Percentiles rank a stretch among this genome's conserved stretches.
Evolutionary conservation across 495 filamentous ascomycete species (phyloP).

Genomic region (Penicillium psychrofluorescens): DNA sequence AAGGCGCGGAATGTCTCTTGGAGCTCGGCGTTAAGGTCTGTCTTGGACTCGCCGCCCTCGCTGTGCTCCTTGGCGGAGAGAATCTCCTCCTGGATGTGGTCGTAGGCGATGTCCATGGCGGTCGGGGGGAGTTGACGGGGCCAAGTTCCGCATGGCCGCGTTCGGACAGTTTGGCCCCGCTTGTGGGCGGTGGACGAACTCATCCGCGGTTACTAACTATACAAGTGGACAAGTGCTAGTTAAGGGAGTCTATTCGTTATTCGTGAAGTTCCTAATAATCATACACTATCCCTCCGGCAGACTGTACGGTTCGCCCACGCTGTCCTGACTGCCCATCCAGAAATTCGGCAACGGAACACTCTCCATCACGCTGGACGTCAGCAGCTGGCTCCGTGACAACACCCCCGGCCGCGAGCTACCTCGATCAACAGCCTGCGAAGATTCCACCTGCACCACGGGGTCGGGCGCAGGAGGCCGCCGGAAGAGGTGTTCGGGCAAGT

Average conservation of each 20-base stretch:
- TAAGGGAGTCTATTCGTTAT: constrained; percentile 1
- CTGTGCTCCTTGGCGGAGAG: constrained; percentile 53
- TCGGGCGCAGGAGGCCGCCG: constrained; percentile 15
- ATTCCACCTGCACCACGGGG: constrained; percentile 36
- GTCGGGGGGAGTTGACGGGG: constrained; percentile 3
- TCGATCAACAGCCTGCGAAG: constrained; percentile 34
- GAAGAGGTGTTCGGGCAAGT: constrained; percentile 6
- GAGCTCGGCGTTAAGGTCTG: constrained; percentile 76
- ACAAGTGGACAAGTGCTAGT: background rate
- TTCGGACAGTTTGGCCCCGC: constrained; percentile 23
- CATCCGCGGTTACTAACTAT: background rate
- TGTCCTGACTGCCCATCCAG: constrained; percentile 37
- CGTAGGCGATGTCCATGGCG: constrained; percentile 92
- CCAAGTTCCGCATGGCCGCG: constrained; percentile 18
- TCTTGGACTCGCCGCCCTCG: constrained; percentile 31
- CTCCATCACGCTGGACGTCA: constrained; percentile 42
- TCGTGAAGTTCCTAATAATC: constrained; percentile 9
- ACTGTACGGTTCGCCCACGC: constrained; percentile 37
- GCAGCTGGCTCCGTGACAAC: constrained; percentile 30
- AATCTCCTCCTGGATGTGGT: constrained; percentile 86
- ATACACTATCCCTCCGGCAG: constrained; percentile 11
- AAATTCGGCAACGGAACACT: constrained; percentile 36
- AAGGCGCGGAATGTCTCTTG: constrained; percentile 94
- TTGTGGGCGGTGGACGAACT: background rate
- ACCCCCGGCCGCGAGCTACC: constrained; percentile 13